Conservation (phyloP, 352 stramenopile species). For the Pythium angustatum region DNA sequence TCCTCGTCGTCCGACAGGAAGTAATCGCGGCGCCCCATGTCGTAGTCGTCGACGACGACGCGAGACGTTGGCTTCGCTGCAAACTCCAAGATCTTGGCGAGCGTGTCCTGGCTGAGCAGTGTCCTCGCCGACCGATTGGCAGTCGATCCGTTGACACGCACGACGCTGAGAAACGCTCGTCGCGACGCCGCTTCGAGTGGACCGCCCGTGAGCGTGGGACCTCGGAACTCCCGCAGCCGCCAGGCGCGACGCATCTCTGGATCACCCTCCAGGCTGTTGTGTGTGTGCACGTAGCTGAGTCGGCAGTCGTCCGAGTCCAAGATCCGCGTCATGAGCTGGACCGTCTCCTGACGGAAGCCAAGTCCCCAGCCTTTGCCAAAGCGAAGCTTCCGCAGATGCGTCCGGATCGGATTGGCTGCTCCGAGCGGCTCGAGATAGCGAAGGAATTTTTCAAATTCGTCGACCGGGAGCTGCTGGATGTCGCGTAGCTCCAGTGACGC, state of each 20-base stretch:
- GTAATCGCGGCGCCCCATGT: neutral
- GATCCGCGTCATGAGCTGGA: conserved; percentile 4
- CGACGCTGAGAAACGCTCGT: conserved; percentile 1
- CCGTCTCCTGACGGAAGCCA: neutral
- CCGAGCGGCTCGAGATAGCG: neutral
- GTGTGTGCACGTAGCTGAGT: conserved; percentile 5
- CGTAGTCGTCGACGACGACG: conserved; percentile 3
- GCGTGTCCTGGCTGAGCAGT: neutral
- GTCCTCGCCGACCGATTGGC: neutral
- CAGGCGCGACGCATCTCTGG: neutral
- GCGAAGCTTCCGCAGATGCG: conserved; percentile 3
- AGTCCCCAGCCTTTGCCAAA: conserved; percentile 15
- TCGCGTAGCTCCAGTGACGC: conserved; percentile 10
- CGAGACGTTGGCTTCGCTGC: neutral
- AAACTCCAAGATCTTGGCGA: conserved; percentile 5
- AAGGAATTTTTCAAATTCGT: conserved; percentile 7
- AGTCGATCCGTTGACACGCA: neutral
- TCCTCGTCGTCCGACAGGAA: neutral
- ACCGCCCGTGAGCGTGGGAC: neutral
- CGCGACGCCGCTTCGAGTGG: neutral
- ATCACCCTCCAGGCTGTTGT: neutral
- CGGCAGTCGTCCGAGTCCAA: neutral
- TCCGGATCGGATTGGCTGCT: conserved; percentile 1
- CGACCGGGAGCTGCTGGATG: conserved; percentile 2
- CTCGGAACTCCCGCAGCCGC: neutral